Evolutionary conservation across 2,329 filamentous ascomycete species (phyloP).

Genomic region (Trichoderma gracile): DNA sequence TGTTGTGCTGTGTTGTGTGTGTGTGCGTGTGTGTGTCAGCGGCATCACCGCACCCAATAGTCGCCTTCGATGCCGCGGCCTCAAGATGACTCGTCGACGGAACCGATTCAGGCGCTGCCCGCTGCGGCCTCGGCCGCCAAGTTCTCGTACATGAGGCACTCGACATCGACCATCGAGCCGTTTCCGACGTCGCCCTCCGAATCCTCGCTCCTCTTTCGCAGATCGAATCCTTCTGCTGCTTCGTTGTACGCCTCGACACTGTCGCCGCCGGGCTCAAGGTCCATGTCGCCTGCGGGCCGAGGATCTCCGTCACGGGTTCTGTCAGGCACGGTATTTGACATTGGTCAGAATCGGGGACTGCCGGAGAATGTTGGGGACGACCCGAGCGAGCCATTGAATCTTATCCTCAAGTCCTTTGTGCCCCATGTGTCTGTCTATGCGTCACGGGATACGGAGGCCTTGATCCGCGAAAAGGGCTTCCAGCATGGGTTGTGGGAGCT

Average conservation of each 20-base stretch:
- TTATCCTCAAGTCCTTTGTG: slow-evolving; percentile 83
- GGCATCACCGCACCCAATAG: slow-evolving; percentile 29
- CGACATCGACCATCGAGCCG: slow-evolving; percentile 52
- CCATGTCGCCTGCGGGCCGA: slow-evolving; percentile 65
- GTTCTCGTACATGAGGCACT: slow-evolving; percentile 62
- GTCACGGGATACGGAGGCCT: slow-evolving; percentile 80
- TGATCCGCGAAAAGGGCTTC: slow-evolving; percentile 83
- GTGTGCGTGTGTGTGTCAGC: slow-evolving; percentile 7
- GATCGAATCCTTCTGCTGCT: slow-evolving; percentile 59
- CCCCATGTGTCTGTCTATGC: slow-evolving; percentile 85
- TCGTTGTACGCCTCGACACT: slow-evolving; percentile 66
- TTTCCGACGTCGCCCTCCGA: slow-evolving; percentile 54
- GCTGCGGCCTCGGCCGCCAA: slow-evolving; percentile 61
- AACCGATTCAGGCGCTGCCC: slow-evolving; percentile 70
- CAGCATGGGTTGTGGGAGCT: slow-evolving; percentile 79
- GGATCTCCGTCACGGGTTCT: slow-evolving; percentile 58
- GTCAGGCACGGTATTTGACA: slow-evolving; percentile 60
- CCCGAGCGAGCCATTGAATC: slow-evolving; percentile 57
- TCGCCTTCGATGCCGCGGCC: slow-evolving; percentile 66
- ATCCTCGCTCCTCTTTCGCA: slow-evolving; percentile 54
- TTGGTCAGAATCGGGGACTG: slow-evolving; percentile 47
- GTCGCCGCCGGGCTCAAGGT: slow-evolving; percentile 67
- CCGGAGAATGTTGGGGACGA: slow-evolving; percentile 47
- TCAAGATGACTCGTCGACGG: slow-evolving; percentile 63
- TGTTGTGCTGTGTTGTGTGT: too few species aligned